Evolutionary conservation across 1,284 basidiomycete species (phyloP).

Genomic region (Malassezia obtusa): DNA sequence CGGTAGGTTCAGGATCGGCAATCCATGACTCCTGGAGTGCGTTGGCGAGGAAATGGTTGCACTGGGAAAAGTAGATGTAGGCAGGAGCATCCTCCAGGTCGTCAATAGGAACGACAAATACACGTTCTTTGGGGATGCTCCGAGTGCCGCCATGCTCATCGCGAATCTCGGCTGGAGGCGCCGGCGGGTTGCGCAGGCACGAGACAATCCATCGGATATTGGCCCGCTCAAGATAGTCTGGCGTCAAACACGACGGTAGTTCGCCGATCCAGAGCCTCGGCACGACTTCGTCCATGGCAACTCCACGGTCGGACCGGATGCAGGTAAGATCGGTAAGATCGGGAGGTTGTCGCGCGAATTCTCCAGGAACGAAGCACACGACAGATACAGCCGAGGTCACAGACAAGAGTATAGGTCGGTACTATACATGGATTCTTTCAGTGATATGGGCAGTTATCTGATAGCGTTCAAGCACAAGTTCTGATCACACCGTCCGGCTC

Average conservation of each 20-base stretch:
- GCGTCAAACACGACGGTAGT: conserved; percentile 30
- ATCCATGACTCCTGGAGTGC: conserved; percentile 32
- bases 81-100: conserved; percentile 48
- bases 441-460: no score
- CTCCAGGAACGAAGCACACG: no score
- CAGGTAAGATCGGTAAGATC: background rate
- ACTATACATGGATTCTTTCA: no score
- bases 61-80: conserved; percentile 41
- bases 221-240: conserved; percentile 27
- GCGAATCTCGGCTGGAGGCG: conserved; percentile 18
- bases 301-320: background rate
- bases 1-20: conserved; percentile 9
- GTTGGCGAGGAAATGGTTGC: conserved; percentile 38
- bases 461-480: no score
- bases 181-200: conserved; percentile 32
- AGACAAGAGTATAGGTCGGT: no score
- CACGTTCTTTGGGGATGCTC: conserved; percentile 23
- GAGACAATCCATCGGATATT: conserved; percentile 34
- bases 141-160: background rate
- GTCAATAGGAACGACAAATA: conserved; percentile 46
- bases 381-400: background rate
- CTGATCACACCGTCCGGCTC: no score
- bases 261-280: conserved; percentile 38
- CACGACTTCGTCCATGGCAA: conserved; percentile 40
- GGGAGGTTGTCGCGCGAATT: background rate